Conservation (phyloP, 2,329 filamentous ascomycete species). For the Neofusicoccum sp. region DNA sequence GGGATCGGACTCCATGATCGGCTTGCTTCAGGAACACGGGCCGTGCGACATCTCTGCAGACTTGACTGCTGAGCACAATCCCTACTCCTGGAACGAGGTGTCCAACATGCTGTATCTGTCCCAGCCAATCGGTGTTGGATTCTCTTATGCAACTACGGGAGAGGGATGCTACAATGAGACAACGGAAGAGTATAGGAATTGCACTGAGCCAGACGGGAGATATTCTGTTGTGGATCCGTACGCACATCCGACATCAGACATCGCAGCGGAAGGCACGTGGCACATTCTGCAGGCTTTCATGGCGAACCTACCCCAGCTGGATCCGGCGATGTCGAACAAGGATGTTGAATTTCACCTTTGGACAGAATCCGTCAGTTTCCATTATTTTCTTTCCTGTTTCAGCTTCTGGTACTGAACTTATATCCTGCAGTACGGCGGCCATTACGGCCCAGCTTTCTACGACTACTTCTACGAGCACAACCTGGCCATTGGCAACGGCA, state of each 20-base stretch:
- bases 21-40: constrained; percentile 38
- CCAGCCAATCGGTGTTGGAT: constrained; percentile 41
- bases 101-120: constrained; percentile 41
- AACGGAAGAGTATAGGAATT: neutral
- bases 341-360: constrained; percentile 55
- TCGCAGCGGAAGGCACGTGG: constrained; percentile 36
- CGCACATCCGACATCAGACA: constrained; percentile 31
- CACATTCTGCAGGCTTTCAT: constrained; percentile 37
- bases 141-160: constrained; percentile 34
- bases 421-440: constrained; percentile 37
- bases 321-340: constrained; percentile 46
- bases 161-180: neutral
- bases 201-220: neutral
- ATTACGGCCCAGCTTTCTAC: constrained; percentile 55
- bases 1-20: constrained; percentile 44
- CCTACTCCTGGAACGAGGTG: constrained; percentile 40
- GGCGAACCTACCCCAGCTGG: constrained; percentile 41
- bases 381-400: neutral
- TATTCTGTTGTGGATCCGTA: neutral
- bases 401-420: neutral
- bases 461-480: constrained; percentile 59
- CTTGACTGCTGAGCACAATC: constrained; percentile 35
- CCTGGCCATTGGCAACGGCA: constrained; percentile 50
- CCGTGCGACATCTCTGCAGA: constrained; percentile 46
- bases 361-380: constrained; percentile 38